phyloP scores from a whole-genome alignment of 2,329 filamentous ascomycete species.

The Stagonosporopsis chrysanthemi region DNA sequence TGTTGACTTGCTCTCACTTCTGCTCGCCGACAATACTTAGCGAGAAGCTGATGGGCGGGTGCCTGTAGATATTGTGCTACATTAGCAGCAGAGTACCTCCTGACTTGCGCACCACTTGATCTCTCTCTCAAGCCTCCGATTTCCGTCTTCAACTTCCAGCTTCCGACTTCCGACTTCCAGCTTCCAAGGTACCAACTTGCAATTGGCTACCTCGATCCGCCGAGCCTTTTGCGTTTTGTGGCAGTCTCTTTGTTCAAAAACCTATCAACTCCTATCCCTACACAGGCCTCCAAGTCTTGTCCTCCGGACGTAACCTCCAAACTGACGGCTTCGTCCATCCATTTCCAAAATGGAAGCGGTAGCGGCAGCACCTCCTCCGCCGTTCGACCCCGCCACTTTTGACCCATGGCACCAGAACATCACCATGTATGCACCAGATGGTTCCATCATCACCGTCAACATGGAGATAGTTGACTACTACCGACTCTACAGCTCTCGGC shows the following conservation, averaged over 20 bases:
- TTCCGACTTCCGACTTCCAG: not conserved
- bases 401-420: constrained; percentile 62
- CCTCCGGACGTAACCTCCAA: not conserved
- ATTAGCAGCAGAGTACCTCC: not conserved
- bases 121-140: not conserved
- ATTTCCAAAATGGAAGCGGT: constrained; percentile 3
- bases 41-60: not conserved
- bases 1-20: constrained; percentile 2
- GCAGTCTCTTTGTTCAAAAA: constrained; percentile 1
- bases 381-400: constrained; percentile 45
- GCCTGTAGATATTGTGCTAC: not conserved
- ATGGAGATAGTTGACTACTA: constrained; percentile 56
- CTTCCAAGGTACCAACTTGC: not conserved
- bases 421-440: constrained; percentile 56
- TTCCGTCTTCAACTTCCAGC: not conserved
- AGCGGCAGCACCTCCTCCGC: not conserved
- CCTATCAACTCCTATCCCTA: not conserved
- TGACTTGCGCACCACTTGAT: not conserved
- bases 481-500: constrained; percentile 56
- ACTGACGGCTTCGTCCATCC: not conserved
- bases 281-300: too few relatives aligned
- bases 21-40: constrained; percentile 14
- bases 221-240: not conserved
- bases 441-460: constrained; percentile 51
- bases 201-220: too few relatives aligned